These are phyloP conservation scores for Leishmania tarentolae DNA, from an alignment of 208 protist species.

Conservation along the genomic window DNA sequence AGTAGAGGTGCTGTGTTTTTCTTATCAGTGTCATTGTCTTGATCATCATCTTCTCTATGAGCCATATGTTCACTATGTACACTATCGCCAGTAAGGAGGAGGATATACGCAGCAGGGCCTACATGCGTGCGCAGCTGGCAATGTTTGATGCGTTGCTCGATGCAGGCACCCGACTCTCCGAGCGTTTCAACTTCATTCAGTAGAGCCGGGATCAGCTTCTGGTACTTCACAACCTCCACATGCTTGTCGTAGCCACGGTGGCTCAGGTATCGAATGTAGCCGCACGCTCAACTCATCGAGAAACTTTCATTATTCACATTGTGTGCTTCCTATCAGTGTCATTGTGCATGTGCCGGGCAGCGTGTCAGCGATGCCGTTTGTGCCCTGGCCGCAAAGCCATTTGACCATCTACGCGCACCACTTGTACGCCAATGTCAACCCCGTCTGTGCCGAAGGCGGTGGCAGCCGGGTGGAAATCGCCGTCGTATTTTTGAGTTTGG, in stretches of 20 bases:
- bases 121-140: not conserved
- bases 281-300: constrained; percentile 29
- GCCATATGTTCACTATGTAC: constrained; percentile 26
- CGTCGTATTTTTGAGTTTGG: constrained; percentile 52
- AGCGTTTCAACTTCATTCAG: not conserved
- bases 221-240: constrained; percentile 31
- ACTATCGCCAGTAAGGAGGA: constrained; percentile 36
- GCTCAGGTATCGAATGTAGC: constrained; percentile 7
- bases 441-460: constrained; percentile 17
- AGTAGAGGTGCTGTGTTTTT: constrained; percentile 1
- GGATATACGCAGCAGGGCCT: constrained; percentile 21
- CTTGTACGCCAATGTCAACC: constrained; percentile 17
- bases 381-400: constrained; percentile 49
- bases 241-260: constrained; percentile 23
- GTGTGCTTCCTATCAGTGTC: constrained; percentile 41
- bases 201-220: constrained; percentile 11
- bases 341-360: constrained; percentile 35
- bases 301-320: constrained; percentile 32
- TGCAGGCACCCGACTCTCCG: constrained; percentile 16
- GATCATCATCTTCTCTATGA: constrained; percentile 8
- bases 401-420: constrained; percentile 39
- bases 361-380: constrained; percentile 11
- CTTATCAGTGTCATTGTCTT: constrained; percentile 12
- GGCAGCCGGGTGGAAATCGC: constrained; percentile 63
- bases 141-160: constrained; percentile 32